Evolutionary conservation across 1,139 yeast genomes (phyloP), one percentile per base, ranked within the genome.

Genomic region (Yamadazyma epiphylla): DNA sequence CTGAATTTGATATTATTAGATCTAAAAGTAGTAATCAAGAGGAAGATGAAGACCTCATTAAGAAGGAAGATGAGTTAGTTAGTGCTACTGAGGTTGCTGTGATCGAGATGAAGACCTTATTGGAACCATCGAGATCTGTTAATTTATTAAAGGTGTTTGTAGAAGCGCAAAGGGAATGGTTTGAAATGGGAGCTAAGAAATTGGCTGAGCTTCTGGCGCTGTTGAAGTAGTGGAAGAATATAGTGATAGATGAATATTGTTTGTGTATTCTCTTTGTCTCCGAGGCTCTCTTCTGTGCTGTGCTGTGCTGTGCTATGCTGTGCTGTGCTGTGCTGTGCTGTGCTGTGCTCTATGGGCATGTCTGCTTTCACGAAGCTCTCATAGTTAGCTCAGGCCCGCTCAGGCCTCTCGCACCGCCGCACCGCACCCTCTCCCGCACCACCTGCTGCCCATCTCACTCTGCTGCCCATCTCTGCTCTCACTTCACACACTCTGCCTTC

Each of bases 1-100:
- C 74, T 34, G 79, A 73, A 38, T 81, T 84, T 51, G 94, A 84
- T 53, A 64, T 79, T n/a, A 57, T 77, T 42, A 70, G 91, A 53
- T 47, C 66, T 24, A 60, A 56, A 36, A 48, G 52, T 26, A 46
- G 47, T 25, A 54, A 51, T 20, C 53, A 58, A 28, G 64, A 59
- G 32, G 67, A 74, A 42, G 64, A 66, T 43, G 73, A 69, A 39
- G 77, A 74, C 33, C 60, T 82, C 42, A 87, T 82, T 42, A 60
- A 69, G 26, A 70, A 74, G 42, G 94, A 84, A 56, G 94, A 84
- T 50, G 89, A 80, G 39, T 71, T 83, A 45, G 91, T 83, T 19
- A 73, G 80, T 46, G 84, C 86, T 15, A 83, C 88, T 6, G 81
- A 81, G 36, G 64, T 69, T 19, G 91, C 91, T 1, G 91, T 81